Conservation (phyloP, 305 asterid species). For the Rubia tinctorum region DNA sequence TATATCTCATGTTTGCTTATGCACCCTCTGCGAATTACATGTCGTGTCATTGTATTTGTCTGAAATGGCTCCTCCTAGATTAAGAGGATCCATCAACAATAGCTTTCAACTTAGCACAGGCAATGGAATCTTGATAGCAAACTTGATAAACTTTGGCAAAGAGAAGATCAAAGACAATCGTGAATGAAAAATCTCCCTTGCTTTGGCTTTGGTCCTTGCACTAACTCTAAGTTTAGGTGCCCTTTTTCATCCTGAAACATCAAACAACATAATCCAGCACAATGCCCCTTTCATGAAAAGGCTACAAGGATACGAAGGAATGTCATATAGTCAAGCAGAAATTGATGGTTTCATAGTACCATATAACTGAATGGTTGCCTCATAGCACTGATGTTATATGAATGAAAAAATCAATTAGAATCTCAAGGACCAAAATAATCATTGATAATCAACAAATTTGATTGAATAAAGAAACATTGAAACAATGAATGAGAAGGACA, state of each 20-base stretch:
- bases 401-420: constrained; percentile 84
- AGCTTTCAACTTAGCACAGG: constrained; percentile 39
- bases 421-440: constrained; percentile 42
- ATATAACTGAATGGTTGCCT: constrained; percentile 90
- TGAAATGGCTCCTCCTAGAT: constrained; percentile 52
- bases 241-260: constrained; percentile 57
- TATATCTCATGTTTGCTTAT: background rate
- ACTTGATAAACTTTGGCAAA: constrained; percentile 39
- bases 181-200: constrained; percentile 56
- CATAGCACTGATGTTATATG: constrained; percentile 82
- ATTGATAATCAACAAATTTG: constrained; percentile 18
- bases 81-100: constrained; percentile 48
- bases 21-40: constrained; percentile 20
- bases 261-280: constrained; percentile 52
- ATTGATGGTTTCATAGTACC: constrained; percentile 44
- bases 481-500: constrained; percentile 14
- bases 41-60: constrained; percentile 57
- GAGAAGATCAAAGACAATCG: constrained; percentile 34
- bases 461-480: background rate
- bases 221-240: constrained; percentile 39
- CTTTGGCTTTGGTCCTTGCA: constrained; percentile 42
- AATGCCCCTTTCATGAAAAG: constrained; percentile 7
- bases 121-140: constrained; percentile 34
- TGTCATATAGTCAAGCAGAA: constrained; percentile 46
- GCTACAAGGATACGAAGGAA: constrained; percentile 43